A percentile compares a stretch with the other conserved stretches of the same genome.
Evolutionary conservation across 2,329 filamentous ascomycete species (phyloP).

Genomic region (Monosporascus sp.): DNA sequence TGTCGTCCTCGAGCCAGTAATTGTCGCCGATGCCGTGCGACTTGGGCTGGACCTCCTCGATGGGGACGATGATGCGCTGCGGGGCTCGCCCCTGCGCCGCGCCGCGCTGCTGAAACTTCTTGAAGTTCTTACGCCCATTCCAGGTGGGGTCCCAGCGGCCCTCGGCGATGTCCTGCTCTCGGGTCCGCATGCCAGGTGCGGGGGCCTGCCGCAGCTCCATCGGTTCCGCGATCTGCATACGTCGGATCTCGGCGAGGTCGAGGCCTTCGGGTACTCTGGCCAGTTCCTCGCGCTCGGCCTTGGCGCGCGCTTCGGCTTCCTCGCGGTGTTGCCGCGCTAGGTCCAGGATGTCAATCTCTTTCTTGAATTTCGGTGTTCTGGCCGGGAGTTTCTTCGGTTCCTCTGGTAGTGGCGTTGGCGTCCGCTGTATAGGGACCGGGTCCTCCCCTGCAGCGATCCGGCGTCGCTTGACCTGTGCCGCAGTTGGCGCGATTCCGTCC

Average conservation of each 20-base stretch:
- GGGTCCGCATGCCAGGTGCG: slow-evolving; percentile 20
- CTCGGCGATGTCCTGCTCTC: slow-evolving; percentile 47
- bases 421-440: slow-evolving; percentile 30
- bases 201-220: slow-evolving; percentile 55
- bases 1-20: slow-evolving; percentile 63
- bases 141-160: slow-evolving; percentile 78
- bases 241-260: slow-evolving; percentile 66
- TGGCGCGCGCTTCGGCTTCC: slow-evolving; percentile 60
- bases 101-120: slow-evolving; percentile 67
- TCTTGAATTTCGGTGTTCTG: slow-evolving; percentile 39
- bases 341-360: slow-evolving; percentile 64
- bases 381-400: slow-evolving; percentile 38
- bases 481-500: slow-evolving; percentile 69
- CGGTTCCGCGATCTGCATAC: slow-evolving; percentile 70
- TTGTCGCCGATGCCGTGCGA: slow-evolving; percentile 69
- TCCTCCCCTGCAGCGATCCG: slow-evolving; percentile 56
- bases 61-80: slow-evolving; percentile 56
- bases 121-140: slow-evolving; percentile 96
- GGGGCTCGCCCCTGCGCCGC: slow-evolving; percentile 34
- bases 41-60: slow-evolving; percentile 67
- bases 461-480: slow-evolving; percentile 73
- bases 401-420: slow-evolving; percentile 19
- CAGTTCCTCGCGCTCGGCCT: slow-evolving; percentile 47
- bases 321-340: slow-evolving; percentile 55
- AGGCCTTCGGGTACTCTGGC: slow-evolving; percentile 55